Base-by-base conservation (phyloP, 2,329 filamentous ascomycete genomes). In the Aspergillus fructus region DNA sequence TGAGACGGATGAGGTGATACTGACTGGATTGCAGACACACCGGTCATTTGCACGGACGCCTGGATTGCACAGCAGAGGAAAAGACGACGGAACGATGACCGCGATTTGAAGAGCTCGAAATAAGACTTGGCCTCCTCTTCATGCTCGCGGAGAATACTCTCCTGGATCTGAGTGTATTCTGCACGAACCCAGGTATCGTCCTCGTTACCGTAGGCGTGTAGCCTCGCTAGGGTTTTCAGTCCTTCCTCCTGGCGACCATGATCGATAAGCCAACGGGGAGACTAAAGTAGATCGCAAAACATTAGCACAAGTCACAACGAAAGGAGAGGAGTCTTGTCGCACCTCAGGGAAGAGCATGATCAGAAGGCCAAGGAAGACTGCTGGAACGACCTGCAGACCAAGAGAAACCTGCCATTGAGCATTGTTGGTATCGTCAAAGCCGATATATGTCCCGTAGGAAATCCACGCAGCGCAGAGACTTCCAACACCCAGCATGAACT, bases 401-500 rank as follows among this genome's bases (percentile, higher is more conserved):
- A 91, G 79, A 41, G 82, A 81, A 19, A 88, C 74, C 21, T 85
- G 80, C 86, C 86, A 87, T 68, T 86, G 84, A 11, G 77, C 78
- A 64, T 75, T 71, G 64, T 81, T 76, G 50, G 67, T 72, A 1
- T 73, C 66, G 1, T 72, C 63, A 58, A 85, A 83, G 15, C 79
- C 78, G 41, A 80, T 76, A 61, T 83, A 83, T 4, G 79, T 80
- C 45, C 86, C 90, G 60, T 87, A 93, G 0, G 85, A 86, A 48
- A 89, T 85, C 89, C 89, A 92, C 0, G 85, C 81, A 0, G 90
- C 90, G 15, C 86, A 76, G 2, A 94, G 81, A 15, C 89, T 79
- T 56, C 90, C 90, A 27, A 93, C 83, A 1, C 89, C 90, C 51
- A 93, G 72, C 89, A 93, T 93, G 68, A 93, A 92, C 66, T 93